These are phyloP conservation scores for Rhodotorula sp. DNA, from an alignment of 1,284 basidiomycete genomes.

Conservation along the genomic window DNA sequence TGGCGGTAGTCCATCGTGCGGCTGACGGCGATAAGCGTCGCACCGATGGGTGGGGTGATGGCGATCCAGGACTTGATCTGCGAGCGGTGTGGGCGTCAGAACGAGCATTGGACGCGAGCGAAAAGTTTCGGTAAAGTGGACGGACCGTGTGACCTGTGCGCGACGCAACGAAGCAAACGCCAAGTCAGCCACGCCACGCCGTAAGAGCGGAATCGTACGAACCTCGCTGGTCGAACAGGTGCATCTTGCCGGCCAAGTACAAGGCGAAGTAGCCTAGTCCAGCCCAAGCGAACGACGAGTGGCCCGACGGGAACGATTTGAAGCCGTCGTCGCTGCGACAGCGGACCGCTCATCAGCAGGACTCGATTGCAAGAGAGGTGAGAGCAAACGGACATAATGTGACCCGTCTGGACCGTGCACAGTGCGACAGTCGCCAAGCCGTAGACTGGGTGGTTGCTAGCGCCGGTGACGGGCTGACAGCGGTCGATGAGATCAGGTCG, in stretches of 20 bases:
- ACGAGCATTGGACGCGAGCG: too few species aligned
- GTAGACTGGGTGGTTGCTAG: constrained; percentile 59
- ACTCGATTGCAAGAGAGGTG: not conserved
- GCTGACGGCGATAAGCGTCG: constrained; percentile 75
- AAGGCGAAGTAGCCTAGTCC: constrained; percentile 86
- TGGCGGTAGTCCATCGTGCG: constrained; percentile 53
- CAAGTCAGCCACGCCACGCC: constrained; percentile 17
- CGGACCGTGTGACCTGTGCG: constrained; percentile 45
- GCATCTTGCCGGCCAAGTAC: constrained; percentile 87
- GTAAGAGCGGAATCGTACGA: constrained; percentile 51
- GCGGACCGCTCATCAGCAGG: not conserved
- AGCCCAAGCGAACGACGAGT: constrained; percentile 73
- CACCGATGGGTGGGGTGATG: constrained; percentile 71
- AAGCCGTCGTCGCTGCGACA: constrained; percentile 69
- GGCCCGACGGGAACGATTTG: constrained; percentile 85
- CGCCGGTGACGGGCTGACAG: constrained; percentile 60
- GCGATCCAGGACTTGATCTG: constrained; percentile 79
- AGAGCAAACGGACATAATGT: constrained; percentile 6
- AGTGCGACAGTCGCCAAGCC: constrained; percentile 66
- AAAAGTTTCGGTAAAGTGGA: not conserved
- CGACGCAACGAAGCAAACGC: not conserved
- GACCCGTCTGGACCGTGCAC: constrained; percentile 58
- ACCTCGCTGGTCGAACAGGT: constrained; percentile 78
- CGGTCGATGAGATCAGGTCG: constrained; percentile 52
- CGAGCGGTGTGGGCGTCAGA: too few species aligned